A percentile compares a stretch with the other conserved stretches of the same genome.
Evolutionary conservation across 495 filamentous ascomycete genomes (phyloP).

Genomic region (Penicillium canariense): DNA sequence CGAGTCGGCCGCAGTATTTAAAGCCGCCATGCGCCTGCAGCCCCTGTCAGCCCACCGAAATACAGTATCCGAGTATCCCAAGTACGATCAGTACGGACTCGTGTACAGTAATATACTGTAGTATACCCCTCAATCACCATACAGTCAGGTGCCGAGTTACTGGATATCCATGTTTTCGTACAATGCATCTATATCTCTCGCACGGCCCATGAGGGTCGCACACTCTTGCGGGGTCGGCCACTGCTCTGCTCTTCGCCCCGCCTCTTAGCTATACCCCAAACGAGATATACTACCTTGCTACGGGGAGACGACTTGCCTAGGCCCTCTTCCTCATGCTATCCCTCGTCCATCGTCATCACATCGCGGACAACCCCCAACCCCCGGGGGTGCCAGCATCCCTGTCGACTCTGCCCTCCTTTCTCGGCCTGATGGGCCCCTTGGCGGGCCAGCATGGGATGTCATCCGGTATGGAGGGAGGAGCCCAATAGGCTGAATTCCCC

Average conservation of each 20-base stretch:
- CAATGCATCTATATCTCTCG: neutral
- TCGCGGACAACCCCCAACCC: neutral
- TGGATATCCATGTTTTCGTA: neutral
- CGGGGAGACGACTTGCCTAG: neutral
- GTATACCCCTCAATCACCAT: too few species aligned
- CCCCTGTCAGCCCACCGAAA: conserved; percentile 17
- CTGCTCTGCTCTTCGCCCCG: neutral
- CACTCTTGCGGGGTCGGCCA: conserved; percentile 9
- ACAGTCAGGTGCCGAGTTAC: too few species aligned
- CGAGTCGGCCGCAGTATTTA: conserved; percentile 3
- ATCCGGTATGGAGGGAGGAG: neutral
- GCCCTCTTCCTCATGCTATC: neutral
- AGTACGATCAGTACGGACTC: neutral
- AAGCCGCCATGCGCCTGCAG: conserved; percentile 14
- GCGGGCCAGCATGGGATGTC: neutral
- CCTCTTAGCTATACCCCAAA: neutral
- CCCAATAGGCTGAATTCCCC: neutral
- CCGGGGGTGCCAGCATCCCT: neutral
- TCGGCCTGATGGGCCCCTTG: neutral
- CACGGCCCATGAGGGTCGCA: conserved; percentile 15
- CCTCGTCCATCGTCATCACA: neutral
- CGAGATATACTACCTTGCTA: neutral
- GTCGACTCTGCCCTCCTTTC: neutral
- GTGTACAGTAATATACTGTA: neutral
- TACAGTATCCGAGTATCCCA: neutral